Percentiles rank a stretch among this genome's conserved stretches.
Conservation (phyloP, 208 protist genomes). For the Kentomonas sorsogonicus region DNA sequence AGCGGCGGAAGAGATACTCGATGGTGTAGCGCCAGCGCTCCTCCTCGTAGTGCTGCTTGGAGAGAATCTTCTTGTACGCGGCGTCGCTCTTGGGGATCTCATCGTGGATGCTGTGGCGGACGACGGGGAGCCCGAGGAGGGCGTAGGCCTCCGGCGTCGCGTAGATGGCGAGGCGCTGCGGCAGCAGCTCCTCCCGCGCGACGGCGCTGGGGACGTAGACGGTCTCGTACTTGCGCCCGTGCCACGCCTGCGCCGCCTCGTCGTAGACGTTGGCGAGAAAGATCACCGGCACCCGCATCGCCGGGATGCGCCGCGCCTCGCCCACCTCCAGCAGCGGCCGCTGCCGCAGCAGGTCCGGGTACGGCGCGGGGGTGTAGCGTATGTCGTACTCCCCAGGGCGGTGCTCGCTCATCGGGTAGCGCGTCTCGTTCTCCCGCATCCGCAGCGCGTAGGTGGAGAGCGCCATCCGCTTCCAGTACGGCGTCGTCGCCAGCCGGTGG, state of each 20-base stretch:
- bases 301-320: slow-evolving; percentile 69
- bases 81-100: slow-evolving; percentile 75
- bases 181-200: slow-evolving; percentile 75
- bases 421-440: slow-evolving; percentile 80
- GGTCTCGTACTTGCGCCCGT: slow-evolving; percentile 78
- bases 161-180: slow-evolving; percentile 85
- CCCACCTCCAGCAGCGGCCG: slow-evolving; percentile 79
- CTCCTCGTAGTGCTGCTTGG: slow-evolving; percentile 84
- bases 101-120: slow-evolving; percentile 71
- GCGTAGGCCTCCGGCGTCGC: slow-evolving; percentile 80
- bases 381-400: slow-evolving; percentile 82
- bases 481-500: slow-evolving; percentile 69
- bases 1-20: slow-evolving; percentile 86
- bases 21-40: slow-evolving; percentile 89
- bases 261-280: slow-evolving; percentile 84
- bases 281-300: slow-evolving; percentile 74
- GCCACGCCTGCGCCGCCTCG: slow-evolving; percentile 53
- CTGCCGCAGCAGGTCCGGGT: slow-evolving; percentile 69
- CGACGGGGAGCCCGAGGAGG: slow-evolving; percentile 71
- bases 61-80: slow-evolving; percentile 77
- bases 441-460: slow-evolving; percentile 70
- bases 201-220: slow-evolving; percentile 69
- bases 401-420: slow-evolving; percentile 75
- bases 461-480: slow-evolving; percentile 89
- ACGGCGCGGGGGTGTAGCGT: slow-evolving; percentile 69